Evolutionary conservation across 352 stramenopile species (phyloP).

Genomic region (Pythium brassicae): DNA sequence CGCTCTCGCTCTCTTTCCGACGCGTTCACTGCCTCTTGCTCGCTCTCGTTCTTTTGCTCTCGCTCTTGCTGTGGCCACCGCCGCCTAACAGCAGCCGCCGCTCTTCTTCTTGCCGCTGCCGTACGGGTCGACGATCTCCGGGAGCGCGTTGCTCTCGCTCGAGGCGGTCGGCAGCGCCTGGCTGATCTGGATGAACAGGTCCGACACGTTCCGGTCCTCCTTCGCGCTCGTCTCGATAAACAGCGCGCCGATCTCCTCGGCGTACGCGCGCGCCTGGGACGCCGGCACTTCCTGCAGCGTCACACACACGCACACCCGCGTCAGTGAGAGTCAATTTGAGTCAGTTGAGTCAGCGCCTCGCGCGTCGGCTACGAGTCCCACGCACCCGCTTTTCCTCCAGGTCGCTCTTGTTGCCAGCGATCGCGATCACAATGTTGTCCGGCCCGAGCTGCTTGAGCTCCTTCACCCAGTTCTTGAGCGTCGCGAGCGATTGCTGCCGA

Average conservation of each 20-base stretch:
- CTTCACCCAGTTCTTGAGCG: slow-evolving; percentile 94
- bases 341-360: neutral
- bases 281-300: slow-evolving; percentile 72
- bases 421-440: slow-evolving; percentile 94
- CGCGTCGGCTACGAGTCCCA: no score
- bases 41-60: slow-evolving; percentile 1
- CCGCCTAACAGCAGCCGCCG: slow-evolving; percentile 63
- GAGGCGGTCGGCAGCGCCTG: slow-evolving; percentile 68
- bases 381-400: slow-evolving; percentile 80
- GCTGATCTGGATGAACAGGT: slow-evolving; percentile 92
- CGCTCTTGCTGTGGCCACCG: neutral
- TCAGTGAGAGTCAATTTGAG: neutral
- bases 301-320: neutral
- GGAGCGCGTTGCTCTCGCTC: slow-evolving; percentile 75
- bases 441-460: slow-evolving; percentile 91
- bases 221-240: slow-evolving; percentile 95
- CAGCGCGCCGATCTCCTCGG: slow-evolving; percentile 89
- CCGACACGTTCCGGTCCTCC: slow-evolving; percentile 91
- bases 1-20: neutral
- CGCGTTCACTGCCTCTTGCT: neutral
- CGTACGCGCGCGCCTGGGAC: slow-evolving; percentile 85
- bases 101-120: slow-evolving; percentile 81
- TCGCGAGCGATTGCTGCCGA: slow-evolving; percentile 90
- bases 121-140: slow-evolving; percentile 84
- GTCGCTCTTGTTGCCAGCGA: slow-evolving; percentile 95